phyloP scores from a whole-genome alignment of 2,329 filamentous ascomycete species.

The Neopestalotiopsis clavispora region DNA sequence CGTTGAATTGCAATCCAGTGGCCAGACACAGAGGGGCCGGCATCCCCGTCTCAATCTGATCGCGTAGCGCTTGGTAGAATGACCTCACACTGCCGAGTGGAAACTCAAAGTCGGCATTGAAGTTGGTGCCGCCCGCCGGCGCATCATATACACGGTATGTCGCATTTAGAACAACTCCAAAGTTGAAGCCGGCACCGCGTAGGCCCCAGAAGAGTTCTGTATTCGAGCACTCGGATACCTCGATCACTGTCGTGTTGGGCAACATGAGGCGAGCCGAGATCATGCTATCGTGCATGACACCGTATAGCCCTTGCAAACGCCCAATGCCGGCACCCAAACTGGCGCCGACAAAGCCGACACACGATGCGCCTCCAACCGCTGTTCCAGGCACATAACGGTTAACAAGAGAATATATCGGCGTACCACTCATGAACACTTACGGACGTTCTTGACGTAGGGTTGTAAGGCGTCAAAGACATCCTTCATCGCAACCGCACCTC shows the following conservation, averaged over 20 bases:
- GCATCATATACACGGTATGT: slow-evolving; percentile 13
- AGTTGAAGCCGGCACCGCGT: slow-evolving; percentile 31
- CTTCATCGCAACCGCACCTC: slow-evolving; percentile 6
- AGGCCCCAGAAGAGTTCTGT: slow-evolving; percentile 31
- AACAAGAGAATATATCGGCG: background rate
- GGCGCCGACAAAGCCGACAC: slow-evolving; percentile 25
- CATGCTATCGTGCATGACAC: slow-evolving; percentile 32
- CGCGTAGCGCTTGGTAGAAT: no score
- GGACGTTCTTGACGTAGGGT: slow-evolving; percentile 23
- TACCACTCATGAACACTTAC: slow-evolving; percentile 21
- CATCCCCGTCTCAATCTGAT: no score
- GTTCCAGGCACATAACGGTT: background rate
- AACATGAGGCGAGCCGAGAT: slow-evolving; percentile 31
- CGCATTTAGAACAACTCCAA: slow-evolving; percentile 26
- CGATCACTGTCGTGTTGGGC: slow-evolving; percentile 26
- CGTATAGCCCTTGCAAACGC: slow-evolving; percentile 24
- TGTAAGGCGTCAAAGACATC: slow-evolving; percentile 20
- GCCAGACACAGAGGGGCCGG: no score
- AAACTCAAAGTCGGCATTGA: background rate
- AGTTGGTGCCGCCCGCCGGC: slow-evolving; percentile 1
- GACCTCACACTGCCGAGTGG: background rate
- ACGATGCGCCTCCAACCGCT: slow-evolving; percentile 23
- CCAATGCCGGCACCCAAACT: slow-evolving; percentile 30
- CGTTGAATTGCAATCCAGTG: no score
- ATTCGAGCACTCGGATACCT: slow-evolving; percentile 21